These are phyloP conservation scores for Symbiodinium pilosum DNA, from an alignment of 73 alveolate genomes.

Conservation along the genomic window DNA sequence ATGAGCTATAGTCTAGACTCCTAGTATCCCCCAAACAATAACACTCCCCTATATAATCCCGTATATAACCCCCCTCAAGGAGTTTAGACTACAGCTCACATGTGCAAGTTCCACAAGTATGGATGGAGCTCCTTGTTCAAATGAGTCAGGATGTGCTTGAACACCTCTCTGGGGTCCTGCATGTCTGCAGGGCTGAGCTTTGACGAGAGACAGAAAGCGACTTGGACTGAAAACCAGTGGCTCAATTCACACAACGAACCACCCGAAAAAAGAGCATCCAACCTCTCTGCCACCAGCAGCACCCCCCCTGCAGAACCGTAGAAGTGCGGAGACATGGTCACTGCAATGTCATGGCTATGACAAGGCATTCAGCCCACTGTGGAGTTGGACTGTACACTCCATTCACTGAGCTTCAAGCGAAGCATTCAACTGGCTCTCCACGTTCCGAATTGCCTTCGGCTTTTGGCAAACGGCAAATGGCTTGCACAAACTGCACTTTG, in stretches of 20 bases:
- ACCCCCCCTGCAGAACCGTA: slow-evolving; percentile 3
- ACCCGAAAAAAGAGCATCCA: background rate
- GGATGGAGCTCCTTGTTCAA: slow-evolving; percentile 11
- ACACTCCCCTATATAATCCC: no score
- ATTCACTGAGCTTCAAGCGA: background rate
- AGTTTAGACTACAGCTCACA: no score
- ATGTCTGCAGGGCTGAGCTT: background rate
- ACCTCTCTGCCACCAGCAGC: slow-evolving; percentile 12
- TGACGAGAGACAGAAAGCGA: background rate
- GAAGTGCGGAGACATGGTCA: background rate
- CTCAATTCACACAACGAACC: background rate
- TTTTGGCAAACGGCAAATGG: no score
- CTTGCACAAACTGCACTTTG: no score
- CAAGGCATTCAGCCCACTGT: background rate
- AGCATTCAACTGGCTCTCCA: slow-evolving; percentile 1
- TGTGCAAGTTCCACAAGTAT: background rate
- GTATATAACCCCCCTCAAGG: no score
- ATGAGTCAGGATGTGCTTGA: slow-evolving; percentile 85
- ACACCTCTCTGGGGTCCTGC: slow-evolving; percentile 73
- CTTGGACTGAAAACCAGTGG: background rate
- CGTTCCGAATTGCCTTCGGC: slow-evolving; percentile 1
- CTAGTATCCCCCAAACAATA: no score
- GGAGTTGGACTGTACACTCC: background rate
- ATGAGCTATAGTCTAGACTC: no score
- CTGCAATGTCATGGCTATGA: background rate